These are phyloP conservation scores for Delonix regia DNA, from an alignment of 306 rosid genomes.

Conservation along the genomic window DNA sequence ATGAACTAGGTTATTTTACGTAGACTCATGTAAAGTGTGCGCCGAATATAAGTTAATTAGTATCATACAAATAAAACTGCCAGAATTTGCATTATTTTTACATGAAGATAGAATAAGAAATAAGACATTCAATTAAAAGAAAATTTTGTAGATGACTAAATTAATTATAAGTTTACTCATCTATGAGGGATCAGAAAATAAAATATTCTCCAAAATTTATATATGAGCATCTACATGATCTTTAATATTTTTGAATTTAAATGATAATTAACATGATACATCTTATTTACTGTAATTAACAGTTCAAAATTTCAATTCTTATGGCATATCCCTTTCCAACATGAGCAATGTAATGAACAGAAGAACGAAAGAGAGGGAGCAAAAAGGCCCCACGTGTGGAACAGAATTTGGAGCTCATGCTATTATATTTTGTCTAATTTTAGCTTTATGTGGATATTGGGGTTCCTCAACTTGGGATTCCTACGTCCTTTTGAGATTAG, in stretches of 20 bases:
- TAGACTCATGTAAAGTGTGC: no score
- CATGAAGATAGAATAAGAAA: neutral
- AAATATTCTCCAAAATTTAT: no score
- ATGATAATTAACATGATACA: no score
- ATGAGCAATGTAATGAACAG: slow-evolving; percentile 24
- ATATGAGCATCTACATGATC: neutral
- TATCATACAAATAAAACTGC: no score
- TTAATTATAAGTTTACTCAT: neutral
- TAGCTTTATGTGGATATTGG: slow-evolving; percentile 65
- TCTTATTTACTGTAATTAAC: no score
- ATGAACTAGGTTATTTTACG: no score
- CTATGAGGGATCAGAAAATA: no score
- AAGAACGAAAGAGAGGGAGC: slow-evolving; percentile 40
- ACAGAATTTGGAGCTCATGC: slow-evolving; percentile 58
- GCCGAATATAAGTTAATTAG: no score
- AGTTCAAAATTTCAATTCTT: no score
- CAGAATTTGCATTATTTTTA: neutral
- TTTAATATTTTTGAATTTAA: neutral
- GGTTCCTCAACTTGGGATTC: slow-evolving; percentile 75
- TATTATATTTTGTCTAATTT: slow-evolving; percentile 41
- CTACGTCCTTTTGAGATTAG: slow-evolving; percentile 64
- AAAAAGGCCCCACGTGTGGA: slow-evolving; percentile 87
- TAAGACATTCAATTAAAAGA: neutral
- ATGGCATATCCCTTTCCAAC: neutral
- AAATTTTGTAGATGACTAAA: neutral